These are phyloP conservation scores for Lecanicillium sp. DNA, from an alignment of 2,329 filamentous ascomycete genomes.

Conservation along the genomic window DNA sequence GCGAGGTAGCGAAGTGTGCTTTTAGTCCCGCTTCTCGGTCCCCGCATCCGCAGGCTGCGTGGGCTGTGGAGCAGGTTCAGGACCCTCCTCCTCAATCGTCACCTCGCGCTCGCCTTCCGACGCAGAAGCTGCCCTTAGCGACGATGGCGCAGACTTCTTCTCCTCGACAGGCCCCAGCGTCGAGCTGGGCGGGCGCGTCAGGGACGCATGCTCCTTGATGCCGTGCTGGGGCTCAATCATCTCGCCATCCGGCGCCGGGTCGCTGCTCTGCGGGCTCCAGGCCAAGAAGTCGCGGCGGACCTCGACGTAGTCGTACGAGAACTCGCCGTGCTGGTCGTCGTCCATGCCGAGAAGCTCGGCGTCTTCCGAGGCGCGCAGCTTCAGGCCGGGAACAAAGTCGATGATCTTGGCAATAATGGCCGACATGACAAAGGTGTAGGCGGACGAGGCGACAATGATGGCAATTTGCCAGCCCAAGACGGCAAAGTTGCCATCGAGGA, in stretches of 20 bases:
- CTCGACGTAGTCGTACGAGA: conserved; percentile 86
- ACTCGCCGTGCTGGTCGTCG: conserved; percentile 83
- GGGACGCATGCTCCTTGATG: conserved; percentile 53
- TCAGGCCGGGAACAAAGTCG: conserved; percentile 67
- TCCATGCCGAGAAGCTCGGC: conserved; percentile 84
- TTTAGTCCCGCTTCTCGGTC: conserved; percentile 10
- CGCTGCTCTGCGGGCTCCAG: conserved; percentile 69
- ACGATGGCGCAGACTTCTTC: conserved; percentile 5
- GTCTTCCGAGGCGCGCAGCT: conserved; percentile 72
- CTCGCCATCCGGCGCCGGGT: conserved; percentile 51
- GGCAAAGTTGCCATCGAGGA: conserved; percentile 65
- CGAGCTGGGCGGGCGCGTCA: conserved; percentile 20
- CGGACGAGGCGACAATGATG: conserved; percentile 58
- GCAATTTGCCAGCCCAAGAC: conserved; percentile 74
- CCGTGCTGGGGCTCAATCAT: conserved; percentile 60
- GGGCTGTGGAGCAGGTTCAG: too few species aligned
- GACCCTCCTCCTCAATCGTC: conserved; percentile 5
- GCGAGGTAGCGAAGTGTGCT: neutral
- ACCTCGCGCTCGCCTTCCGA: conserved; percentile 2
- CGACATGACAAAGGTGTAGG: conserved; percentile 66
- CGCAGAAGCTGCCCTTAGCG: conserved; percentile 4
- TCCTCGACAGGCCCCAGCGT: conserved; percentile 11
- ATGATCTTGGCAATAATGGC: conserved; percentile 66
- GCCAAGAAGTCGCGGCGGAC: conserved; percentile 81
- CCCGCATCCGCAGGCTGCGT: neutral